Percentiles rank a stretch among this genome's conserved stretches.
Conservation (phyloP, 805 yeast species). For the Metschnikowia matae region DNA sequence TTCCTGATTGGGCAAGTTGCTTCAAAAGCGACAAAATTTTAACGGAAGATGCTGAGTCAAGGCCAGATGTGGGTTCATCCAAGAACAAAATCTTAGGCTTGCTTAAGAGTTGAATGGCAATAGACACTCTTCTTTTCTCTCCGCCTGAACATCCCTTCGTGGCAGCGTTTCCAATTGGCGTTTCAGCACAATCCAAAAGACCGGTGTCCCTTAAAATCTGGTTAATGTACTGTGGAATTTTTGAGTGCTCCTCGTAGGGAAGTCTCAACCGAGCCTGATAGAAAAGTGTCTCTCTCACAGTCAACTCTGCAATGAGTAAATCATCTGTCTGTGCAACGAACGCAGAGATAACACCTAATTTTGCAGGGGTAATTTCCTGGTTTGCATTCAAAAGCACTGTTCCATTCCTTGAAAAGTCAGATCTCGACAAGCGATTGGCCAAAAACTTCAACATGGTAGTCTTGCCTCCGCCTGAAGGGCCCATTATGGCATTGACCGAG, state of each 20-base stretch:
- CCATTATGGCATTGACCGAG: slow-evolving; percentile 67
- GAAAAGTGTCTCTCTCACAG: slow-evolving; percentile 72
- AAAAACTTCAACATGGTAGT: slow-evolving; percentile 61
- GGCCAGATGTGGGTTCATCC: slow-evolving; percentile 89
- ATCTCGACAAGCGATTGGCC: slow-evolving; percentile 49
- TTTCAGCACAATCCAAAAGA: slow-evolving; percentile 70
- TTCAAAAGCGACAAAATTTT: slow-evolving; percentile 60
- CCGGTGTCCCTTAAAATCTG: slow-evolving; percentile 65
- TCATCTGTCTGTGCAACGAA: slow-evolving; percentile 83
- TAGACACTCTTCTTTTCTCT: slow-evolving; percentile 78
- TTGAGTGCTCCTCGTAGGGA: slow-evolving; percentile 33
- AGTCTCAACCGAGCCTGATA: slow-evolving; percentile 70
- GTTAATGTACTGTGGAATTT: slow-evolving; percentile 49
- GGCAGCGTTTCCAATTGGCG: slow-evolving; percentile 41
- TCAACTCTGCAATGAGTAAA: slow-evolving; percentile 62
- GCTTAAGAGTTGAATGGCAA: slow-evolving; percentile 72
- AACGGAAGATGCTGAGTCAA: slow-evolving; percentile 75
- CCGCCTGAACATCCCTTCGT: slow-evolving; percentile 42
- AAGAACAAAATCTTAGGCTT: slow-evolving; percentile 67
- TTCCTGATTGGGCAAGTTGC: slow-evolving; percentile 56
- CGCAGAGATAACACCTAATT: slow-evolving; percentile 45
- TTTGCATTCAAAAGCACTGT: slow-evolving; percentile 22
- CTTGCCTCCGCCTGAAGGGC: slow-evolving; percentile 80
- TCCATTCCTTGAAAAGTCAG: slow-evolving; percentile 24
- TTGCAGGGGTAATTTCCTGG: slow-evolving; percentile 23